Conservation (phyloP, 192 early-diverging fungal genomes). For the Coemansia brasiliensis region DNA sequence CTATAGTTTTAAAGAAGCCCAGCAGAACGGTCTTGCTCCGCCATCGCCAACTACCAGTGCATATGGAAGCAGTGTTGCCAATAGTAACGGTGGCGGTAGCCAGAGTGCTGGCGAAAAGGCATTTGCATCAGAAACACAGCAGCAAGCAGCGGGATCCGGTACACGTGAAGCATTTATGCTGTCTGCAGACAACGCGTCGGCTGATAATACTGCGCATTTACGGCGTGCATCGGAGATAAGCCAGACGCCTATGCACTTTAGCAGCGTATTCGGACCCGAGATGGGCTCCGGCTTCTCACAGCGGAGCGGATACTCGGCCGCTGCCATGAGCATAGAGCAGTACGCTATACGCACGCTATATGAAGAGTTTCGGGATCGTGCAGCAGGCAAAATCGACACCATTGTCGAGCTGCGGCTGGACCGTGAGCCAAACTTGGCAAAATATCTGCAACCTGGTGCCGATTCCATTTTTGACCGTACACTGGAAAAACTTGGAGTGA, state of each 20-base stretch:
- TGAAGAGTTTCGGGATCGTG: constrained; percentile 47
- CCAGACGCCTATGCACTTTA: not conserved
- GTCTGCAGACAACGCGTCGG: constrained; percentile 1
- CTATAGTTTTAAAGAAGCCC: constrained; percentile 52
- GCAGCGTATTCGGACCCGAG: not conserved
- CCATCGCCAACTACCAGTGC: constrained; percentile 19
- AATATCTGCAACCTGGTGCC: constrained; percentile 61
- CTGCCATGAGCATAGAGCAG: constrained; percentile 37
- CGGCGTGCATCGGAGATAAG: not conserved
- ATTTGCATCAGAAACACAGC: not conserved
- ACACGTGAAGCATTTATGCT: not conserved
- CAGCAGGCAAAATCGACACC: constrained; percentile 38
- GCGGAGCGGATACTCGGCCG: not conserved
- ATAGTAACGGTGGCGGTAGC: not conserved
- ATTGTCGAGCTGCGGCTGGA: constrained; percentile 55
- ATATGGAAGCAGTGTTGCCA: not conserved
- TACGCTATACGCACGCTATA: constrained; percentile 47
- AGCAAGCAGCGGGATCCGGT: not conserved
- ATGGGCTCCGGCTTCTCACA: constrained; percentile 4
- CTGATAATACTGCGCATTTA: constrained; percentile 1
- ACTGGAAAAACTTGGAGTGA: constrained; percentile 71
- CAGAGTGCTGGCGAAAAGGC: not conserved
- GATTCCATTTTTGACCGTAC: constrained; percentile 84
- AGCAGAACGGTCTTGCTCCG: constrained; percentile 19
- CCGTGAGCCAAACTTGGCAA: constrained; percentile 62